Evolutionary conservation across 306 rosid species (phyloP).

Genomic region (Trichosanthes truncata): DNA sequence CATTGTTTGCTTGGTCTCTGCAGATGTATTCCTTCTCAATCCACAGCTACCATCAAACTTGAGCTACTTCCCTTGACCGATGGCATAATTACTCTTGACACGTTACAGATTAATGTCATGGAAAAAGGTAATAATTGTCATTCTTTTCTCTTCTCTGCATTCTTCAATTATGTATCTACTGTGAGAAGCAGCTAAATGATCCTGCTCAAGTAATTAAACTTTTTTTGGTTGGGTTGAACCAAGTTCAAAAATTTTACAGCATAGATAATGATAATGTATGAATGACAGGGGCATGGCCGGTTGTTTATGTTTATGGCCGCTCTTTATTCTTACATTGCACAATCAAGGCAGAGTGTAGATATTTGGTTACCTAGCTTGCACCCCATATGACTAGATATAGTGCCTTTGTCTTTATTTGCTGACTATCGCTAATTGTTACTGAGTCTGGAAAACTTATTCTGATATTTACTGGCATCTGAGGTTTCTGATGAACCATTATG

Average conservation of each 20-base stretch:
- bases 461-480: not conserved
- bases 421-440: not conserved
- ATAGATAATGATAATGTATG: not conserved
- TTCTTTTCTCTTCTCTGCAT: constrained; percentile 1
- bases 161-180: not conserved
- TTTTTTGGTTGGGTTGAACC: not conserved
- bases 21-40: constrained; percentile 78
- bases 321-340: not conserved
- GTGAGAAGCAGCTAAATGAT: not conserved
- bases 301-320: not conserved
- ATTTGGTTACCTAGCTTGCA: not conserved
- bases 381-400: not conserved
- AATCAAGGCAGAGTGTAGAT: not conserved
- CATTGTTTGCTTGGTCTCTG: constrained; percentile 13
- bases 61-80: constrained; percentile 90
- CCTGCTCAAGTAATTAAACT: not conserved
- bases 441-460: not conserved
- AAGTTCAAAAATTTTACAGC: not conserved
- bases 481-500: not conserved
- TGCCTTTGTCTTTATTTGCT: not conserved
- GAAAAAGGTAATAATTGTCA: constrained; percentile 55
- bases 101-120: constrained; percentile 75
- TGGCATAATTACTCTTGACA: constrained; percentile 79
- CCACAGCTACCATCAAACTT: constrained; percentile 73
- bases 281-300: not conserved